Percentiles rank a stretch among this genome's conserved stretches.
Evolutionary conservation across 805 yeast genomes (phyloP).

Genomic region (Blastobotrys attinorum): DNA sequence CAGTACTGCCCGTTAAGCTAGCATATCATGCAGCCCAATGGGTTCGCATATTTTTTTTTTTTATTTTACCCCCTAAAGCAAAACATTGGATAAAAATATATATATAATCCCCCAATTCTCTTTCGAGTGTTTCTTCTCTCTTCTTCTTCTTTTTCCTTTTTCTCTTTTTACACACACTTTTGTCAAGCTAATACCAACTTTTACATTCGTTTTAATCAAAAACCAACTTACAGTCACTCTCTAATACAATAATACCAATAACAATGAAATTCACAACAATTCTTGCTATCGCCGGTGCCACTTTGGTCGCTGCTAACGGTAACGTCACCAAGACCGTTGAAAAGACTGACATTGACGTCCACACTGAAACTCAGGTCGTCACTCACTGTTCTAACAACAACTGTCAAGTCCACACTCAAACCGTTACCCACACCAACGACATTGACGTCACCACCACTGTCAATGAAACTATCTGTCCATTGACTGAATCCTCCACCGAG

Average conservation of each 20-base stretch:
- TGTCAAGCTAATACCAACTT: not conserved
- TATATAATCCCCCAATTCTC: not conserved
- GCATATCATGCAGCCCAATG: too few relatives aligned
- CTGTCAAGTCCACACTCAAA: not conserved
- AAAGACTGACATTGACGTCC: conserved; percentile 1
- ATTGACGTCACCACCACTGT: conserved; percentile 7
- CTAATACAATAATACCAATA: not conserved
- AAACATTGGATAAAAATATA: not conserved
- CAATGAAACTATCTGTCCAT: conserved; percentile 13
- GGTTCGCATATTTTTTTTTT: not conserved
- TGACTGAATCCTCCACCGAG: conserved; percentile 4
- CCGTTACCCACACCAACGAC: conserved; percentile 8
- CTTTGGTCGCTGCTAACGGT: not conserved
- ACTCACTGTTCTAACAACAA: conserved; percentile 4
- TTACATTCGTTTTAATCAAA: not conserved
- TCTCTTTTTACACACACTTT: not conserved
- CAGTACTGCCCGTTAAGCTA: too few relatives aligned
- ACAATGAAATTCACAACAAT: conserved; percentile 1
- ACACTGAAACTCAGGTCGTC: not conserved
- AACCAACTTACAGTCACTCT: conserved; percentile 4
- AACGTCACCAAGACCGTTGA: conserved; percentile 1
- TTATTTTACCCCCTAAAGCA: not conserved
- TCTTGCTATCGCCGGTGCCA: conserved; percentile 1
- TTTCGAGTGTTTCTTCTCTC: too few relatives aligned
- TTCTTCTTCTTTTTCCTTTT: not conserved